phyloP scores from a whole-genome alignment of 2,329 filamentous ascomycete genomes.

The Apiospora pterosperma region DNA sequence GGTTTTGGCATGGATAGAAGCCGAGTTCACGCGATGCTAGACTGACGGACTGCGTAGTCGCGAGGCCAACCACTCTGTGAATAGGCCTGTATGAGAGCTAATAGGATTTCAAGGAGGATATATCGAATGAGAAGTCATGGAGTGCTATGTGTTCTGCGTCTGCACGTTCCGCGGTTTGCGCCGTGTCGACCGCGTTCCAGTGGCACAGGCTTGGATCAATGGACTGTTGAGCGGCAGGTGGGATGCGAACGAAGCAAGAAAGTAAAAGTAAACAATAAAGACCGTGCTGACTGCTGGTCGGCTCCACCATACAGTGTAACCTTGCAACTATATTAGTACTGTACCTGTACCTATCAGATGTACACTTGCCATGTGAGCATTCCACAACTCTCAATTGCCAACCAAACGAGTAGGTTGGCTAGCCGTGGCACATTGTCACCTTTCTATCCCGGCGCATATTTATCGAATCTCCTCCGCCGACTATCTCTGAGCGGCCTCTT shows the following conservation, averaged over 20 bases:
- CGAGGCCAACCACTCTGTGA: neutral
- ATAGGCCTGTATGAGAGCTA: neutral
- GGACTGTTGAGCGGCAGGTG: neutral
- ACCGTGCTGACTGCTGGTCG: neutral
- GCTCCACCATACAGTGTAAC: neutral
- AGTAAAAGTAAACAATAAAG: neutral
- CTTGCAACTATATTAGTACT: no score
- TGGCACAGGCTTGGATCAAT: neutral
- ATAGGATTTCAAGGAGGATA: neutral
- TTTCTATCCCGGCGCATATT: neutral
- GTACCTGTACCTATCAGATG: neutral
- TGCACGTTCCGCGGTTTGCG: neutral
- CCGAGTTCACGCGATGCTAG: neutral
- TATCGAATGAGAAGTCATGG: neutral
- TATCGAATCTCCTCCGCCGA: neutral
- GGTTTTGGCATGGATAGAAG: conserved; percentile 17
- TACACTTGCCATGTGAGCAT: neutral
- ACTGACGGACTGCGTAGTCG: neutral
- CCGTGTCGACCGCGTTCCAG: neutral
- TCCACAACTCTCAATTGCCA: neutral
- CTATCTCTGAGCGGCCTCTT: neutral
- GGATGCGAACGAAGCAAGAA: neutral
- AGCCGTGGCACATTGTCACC: conserved; percentile 1
- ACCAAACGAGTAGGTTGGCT: no score
- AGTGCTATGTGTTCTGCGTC: neutral